phyloP scores from a whole-genome alignment of 139 green algal species.

The Chlorella sp. region DNA sequence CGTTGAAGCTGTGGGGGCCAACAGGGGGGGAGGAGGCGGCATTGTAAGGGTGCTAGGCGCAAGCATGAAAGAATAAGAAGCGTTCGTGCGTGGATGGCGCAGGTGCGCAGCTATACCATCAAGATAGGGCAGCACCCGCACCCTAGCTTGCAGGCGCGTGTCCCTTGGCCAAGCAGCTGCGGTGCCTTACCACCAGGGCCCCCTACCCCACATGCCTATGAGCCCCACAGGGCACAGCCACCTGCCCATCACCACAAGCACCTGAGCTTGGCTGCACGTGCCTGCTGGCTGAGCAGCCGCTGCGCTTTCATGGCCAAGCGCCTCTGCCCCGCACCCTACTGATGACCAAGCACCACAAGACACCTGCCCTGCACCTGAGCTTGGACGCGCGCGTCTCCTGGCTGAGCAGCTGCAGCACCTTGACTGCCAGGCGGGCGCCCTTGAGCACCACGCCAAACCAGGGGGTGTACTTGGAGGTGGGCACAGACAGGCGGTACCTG shows the following conservation, averaged over 20 bases:
- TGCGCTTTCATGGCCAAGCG: constrained; percentile 74
- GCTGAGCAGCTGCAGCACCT: constrained; percentile 63
- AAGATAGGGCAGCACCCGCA: too few species aligned
- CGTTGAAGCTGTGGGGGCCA: constrained; percentile 79
- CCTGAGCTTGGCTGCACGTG: constrained; percentile 60
- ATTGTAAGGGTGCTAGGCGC: not conserved
- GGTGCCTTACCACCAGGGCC: too few species aligned
- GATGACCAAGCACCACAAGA: not conserved
- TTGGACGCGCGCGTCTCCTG: constrained; percentile 72
- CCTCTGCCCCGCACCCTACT: not conserved
- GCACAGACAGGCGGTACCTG: constrained; percentile 83
- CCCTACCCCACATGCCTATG: too few species aligned
- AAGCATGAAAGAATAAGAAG: not conserved
- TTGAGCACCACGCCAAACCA: constrained; percentile 88
- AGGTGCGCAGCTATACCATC: too few species aligned
- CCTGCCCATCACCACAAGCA: too few species aligned
- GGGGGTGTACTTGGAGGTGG: constrained; percentile 71
- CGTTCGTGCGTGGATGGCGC: not conserved
- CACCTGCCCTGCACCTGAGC: not conserved
- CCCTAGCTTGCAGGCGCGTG: too few species aligned
- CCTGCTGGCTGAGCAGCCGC: constrained; percentile 65
- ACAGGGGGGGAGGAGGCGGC: not conserved
- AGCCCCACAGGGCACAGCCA: too few species aligned
- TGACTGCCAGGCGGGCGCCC: constrained; percentile 73
- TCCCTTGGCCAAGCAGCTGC: too few species aligned